Evolutionary conservation across 495 filamentous ascomycete species (phyloP).

Genomic region (Penicillium robsamsonii): DNA sequence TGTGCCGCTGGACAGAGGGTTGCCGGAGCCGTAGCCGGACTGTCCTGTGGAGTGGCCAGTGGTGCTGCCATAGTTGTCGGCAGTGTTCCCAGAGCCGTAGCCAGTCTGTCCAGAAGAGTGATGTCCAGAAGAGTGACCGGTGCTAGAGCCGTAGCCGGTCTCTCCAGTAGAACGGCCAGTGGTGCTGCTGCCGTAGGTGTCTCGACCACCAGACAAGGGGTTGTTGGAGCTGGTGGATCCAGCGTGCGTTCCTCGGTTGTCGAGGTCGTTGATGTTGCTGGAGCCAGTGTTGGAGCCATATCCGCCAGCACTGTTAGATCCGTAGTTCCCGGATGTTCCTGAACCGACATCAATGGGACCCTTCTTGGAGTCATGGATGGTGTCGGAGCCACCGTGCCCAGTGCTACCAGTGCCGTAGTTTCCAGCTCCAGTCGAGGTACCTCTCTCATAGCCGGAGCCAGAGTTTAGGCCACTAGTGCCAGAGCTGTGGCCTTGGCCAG

Average conservation of each 20-base stretch:
- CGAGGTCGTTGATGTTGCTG: conserved; percentile 37
- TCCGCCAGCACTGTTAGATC: conserved; percentile 1
- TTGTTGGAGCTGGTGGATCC: neutral
- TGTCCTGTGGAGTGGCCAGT: no score
- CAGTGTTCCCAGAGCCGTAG: conserved; percentile 1
- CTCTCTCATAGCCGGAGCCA: neutral
- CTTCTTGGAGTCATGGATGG: neutral
- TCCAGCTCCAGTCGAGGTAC: neutral
- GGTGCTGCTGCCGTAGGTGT: neutral
- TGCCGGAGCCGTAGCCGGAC: conserved; percentile 2
- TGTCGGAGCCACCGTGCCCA: neutral
- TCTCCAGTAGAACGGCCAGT: conserved; percentile 1
- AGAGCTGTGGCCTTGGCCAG: neutral
- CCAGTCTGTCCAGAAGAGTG: no score
- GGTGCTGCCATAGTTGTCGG: no score
- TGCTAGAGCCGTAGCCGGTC: neutral
- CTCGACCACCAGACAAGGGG: neutral
- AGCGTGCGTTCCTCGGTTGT: no score
- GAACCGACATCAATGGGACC: conserved; percentile 1
- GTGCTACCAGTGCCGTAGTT: conserved; percentile 19
- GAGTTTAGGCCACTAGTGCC: neutral
- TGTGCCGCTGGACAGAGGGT: neutral
- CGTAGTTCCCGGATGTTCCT: neutral
- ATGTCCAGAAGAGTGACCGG: neutral
- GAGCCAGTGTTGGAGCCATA: no score